Evolutionary conservation across 2,329 filamentous ascomycete species (phyloP).

Genomic region (Cercospora brassicicola): DNA sequence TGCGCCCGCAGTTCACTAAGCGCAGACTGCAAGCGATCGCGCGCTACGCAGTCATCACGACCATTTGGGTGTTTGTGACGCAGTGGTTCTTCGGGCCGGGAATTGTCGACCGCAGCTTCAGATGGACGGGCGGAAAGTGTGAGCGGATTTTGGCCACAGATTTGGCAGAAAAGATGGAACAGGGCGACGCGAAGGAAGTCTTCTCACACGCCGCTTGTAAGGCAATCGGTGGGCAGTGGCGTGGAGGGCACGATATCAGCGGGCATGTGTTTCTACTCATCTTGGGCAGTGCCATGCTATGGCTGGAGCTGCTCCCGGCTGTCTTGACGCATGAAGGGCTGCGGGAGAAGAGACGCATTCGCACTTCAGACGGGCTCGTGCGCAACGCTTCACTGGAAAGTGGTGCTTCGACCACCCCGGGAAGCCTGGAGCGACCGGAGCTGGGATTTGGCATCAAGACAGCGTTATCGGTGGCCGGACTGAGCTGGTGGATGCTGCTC

Average conservation of each 20-base stretch:
- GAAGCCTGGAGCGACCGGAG: slow-evolving; percentile 33
- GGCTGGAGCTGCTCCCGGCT: slow-evolving; percentile 72
- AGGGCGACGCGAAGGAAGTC: slow-evolving; percentile 49
- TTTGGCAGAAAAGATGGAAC: slow-evolving; percentile 47
- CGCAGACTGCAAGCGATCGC: slow-evolving; percentile 59
- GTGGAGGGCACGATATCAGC: slow-evolving; percentile 92
- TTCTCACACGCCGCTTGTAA: slow-evolving; percentile 80
- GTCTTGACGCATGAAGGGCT: slow-evolving; percentile 52
- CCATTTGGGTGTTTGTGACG: slow-evolving; percentile 80
- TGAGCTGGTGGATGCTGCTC: slow-evolving; percentile 92
- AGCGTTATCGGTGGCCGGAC: slow-evolving; percentile 58
- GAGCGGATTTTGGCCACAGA: slow-evolving; percentile 54
- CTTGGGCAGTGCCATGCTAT: slow-evolving; percentile 75
- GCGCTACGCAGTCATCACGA: slow-evolving; percentile 71
- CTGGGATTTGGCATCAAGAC: slow-evolving; percentile 55
- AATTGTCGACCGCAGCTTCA: slow-evolving; percentile 85
- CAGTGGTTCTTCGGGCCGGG: slow-evolving; percentile 96
- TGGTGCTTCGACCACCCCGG: slow-evolving; percentile 43
- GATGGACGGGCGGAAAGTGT: slow-evolving; percentile 84
- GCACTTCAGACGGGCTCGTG: slow-evolving; percentile 65
- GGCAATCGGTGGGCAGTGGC: slow-evolving; percentile 77
- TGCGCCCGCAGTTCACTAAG: slow-evolving; percentile 43
- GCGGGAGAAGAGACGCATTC: slow-evolving; percentile 64
- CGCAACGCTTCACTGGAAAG: slow-evolving; percentile 45
- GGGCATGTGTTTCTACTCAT: slow-evolving; percentile 94